These are phyloP conservation scores for Oryza glaberrima DNA, from an alignment of 176 grass and related monocot genomes.

Conservation along the genomic window DNA sequence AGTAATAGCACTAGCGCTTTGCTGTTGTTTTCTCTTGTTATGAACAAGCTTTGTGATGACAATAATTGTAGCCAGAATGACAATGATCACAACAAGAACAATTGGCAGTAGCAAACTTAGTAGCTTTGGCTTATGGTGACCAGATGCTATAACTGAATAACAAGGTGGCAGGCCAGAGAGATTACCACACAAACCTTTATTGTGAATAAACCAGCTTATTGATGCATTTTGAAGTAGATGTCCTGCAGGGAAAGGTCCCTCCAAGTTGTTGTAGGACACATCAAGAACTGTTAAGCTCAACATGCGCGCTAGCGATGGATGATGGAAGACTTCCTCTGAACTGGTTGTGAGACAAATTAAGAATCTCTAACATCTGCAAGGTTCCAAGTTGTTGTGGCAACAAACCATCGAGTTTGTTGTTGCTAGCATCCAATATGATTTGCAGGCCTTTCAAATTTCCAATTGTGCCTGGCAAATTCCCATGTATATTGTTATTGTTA, in stretches of 20 bases:
- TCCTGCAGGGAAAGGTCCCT: slow-evolving; percentile 12
- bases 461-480: slow-evolving; percentile 32
- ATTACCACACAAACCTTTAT: slow-evolving; percentile 16
- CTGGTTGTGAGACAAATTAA: slow-evolving; percentile 55
- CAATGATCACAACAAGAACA: too few species aligned
- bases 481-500: slow-evolving; percentile 10
- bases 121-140: neutral
- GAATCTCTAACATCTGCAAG: slow-evolving; percentile 33
- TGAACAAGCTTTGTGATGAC: too few species aligned
- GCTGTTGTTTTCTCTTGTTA: too few species aligned
- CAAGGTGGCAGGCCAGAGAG: neutral
- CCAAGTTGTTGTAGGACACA: slow-evolving; percentile 47
- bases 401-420: slow-evolving; percentile 29
- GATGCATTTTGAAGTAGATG: neutral
- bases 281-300: slow-evolving; percentile 30
- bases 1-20: too few species aligned
- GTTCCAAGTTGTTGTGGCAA: slow-evolving; percentile 34
- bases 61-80: too few species aligned
- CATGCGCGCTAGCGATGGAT: neutral
- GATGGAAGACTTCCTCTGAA: slow-evolving; percentile 1
- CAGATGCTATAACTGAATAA: neutral
- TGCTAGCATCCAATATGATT: slow-evolving; percentile 40
- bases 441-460: slow-evolving; percentile 35
- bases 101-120: neutral
- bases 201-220: neutral